phyloP scores from a whole-genome alignment of 306 rosid species.

The Calophaca sinica region DNA sequence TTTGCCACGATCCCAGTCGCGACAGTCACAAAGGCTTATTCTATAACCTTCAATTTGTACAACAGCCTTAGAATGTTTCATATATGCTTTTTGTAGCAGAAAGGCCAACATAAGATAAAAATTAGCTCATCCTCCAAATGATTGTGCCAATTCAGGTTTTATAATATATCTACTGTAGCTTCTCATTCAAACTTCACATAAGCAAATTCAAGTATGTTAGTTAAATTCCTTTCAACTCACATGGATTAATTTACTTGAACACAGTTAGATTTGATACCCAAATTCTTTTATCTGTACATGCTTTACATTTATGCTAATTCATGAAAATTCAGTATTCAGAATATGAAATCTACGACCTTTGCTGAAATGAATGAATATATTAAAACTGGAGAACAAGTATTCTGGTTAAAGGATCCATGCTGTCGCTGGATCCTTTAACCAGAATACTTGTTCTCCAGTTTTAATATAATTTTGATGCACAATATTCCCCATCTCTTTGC shows the following conservation, averaged over 20 bases:
- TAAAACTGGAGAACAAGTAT: constrained; percentile 84
- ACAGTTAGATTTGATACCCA: not conserved
- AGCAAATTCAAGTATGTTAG: not conserved
- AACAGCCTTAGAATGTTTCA: not conserved
- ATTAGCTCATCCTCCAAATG: not conserved
- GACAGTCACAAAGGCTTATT: not conserved
- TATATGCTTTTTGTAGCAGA: too few species aligned
- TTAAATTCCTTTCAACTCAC: not conserved
- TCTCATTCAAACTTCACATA: not conserved
- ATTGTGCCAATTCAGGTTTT: not conserved
- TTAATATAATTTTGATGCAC: constrained; percentile 40
- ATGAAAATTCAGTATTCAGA: not conserved
- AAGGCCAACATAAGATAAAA: too few species aligned
- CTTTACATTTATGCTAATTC: constrained; percentile 4
- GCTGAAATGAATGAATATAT: constrained; percentile 14
- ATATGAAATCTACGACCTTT: not conserved
- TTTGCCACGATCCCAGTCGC: too few species aligned
- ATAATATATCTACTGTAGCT: not conserved
- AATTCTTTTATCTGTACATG: not conserved
- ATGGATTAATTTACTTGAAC: not conserved
- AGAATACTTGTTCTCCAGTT: too few species aligned
- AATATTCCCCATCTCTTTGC: constrained; percentile 23
- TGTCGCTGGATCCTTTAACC: too few species aligned
- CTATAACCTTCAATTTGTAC: too few species aligned
- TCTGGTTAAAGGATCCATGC: constrained; percentile 74